Evolutionary conservation across 352 stramenopile species (phyloP), one percentile per base, ranked within the genome.

Genomic region (Phytopythium ostracodes): DNA sequence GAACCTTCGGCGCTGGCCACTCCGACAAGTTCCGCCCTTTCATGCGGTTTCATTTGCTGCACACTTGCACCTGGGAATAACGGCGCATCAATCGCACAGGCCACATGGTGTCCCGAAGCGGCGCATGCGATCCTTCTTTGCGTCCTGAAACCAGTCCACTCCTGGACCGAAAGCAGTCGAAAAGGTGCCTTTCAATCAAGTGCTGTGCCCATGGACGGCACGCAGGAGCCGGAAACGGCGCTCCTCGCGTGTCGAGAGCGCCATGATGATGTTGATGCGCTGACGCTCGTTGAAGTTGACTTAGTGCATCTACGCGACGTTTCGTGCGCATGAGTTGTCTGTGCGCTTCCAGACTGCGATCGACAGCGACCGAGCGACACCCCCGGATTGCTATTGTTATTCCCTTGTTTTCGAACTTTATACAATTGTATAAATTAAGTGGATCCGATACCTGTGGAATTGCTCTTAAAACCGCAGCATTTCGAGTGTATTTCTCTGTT

Each of bases 1-100:
- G 38, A 58, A 44, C 52, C 18, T 46, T 47, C 52, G 35, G 12
- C n/a, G 52, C 52, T 58, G 52, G n/a, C 52, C 52, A 58, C 35
- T n/a, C n/a, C n/a, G 8, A 9, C 20, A 10, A 27, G 14, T 31
- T 38, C 35, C 51, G 29, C 18, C 51, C 31, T 42, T 29, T 57
- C 51, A 27, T 2, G 52, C 33, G 12, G 52, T 58, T 58, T 58
- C 52, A 24, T 42, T 33, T 25, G 22, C 50, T 38, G 50, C 50
- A 27, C 52, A 22, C 52, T 44, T 47, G 52, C 33, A 58, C 24
- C 44, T 58, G n/a, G 24, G 47, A 17, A 20, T 11, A 33, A 35
- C 25, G 14, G 14, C 22, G 24, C 31, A 9, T 36, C 31, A 36
- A 36, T 10, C 4, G 9, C 9, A 9, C 33, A 38, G 7, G 33